A percentile compares a stretch with the other conserved stretches of the same genome.
These are phyloP conservation scores for Rhodosorus marinus DNA, from an alignment of 23 red algal species.

Conservation along the genomic window DNA sequence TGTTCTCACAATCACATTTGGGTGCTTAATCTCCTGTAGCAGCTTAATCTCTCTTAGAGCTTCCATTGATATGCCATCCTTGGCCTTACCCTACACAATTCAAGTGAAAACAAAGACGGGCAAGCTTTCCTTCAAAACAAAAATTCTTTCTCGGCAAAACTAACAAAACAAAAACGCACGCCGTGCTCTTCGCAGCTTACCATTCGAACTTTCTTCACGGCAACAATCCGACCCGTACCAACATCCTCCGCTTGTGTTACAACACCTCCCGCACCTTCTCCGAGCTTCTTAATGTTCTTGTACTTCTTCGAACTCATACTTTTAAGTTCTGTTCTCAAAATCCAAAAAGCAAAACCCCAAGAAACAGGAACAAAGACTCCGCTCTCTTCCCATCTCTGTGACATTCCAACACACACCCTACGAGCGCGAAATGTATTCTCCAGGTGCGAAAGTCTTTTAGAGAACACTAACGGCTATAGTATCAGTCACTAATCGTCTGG, in stretches of 20 bases:
- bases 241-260: conserved; percentile 1
- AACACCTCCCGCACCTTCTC: conserved; percentile 40
- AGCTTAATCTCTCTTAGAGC: conserved; percentile 89
- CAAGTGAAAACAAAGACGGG: neutral
- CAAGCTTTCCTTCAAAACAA: neutral
- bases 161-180: too few species aligned
- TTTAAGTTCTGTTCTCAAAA: too few species aligned
- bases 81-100: conserved; percentile 27
- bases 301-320: conserved; percentile 12
- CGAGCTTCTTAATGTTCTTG: conserved; percentile 14
- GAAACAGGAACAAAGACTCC: too few species aligned
- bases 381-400: too few species aligned
- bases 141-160: too few species aligned
- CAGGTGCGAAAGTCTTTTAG: too few species aligned
- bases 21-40: conserved; percentile 76
- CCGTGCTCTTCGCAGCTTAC: conserved; percentile 14
- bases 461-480: too few species aligned
- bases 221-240: conserved; percentile 29
- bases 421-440: too few species aligned
- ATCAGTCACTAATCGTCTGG: too few species aligned
- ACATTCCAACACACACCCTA: too few species aligned
- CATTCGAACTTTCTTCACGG: conserved; percentile 82
- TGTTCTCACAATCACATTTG: conserved; percentile 45
- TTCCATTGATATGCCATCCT: conserved; percentile 68
- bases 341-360: too few species aligned